phyloP scores from a whole-genome alignment of 1,284 basidiomycete genomes.

The Ustanciosporium gigantosporum region DNA sequence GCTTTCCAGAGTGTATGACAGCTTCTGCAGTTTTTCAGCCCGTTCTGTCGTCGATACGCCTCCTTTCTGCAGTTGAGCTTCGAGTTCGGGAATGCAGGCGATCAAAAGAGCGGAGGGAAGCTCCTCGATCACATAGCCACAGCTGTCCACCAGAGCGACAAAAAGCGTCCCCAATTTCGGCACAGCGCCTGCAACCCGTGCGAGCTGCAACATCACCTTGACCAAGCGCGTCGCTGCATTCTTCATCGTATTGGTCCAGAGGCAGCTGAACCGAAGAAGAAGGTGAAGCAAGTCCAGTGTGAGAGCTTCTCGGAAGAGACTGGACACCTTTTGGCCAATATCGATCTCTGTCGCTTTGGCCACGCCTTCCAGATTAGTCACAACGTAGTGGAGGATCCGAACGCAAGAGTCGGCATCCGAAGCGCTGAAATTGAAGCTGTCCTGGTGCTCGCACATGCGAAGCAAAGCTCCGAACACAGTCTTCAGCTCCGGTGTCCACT shows the following conservation, averaged over 20 bases:
- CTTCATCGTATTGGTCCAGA: slow-evolving; percentile 22
- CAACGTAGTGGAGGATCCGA: slow-evolving; percentile 14
- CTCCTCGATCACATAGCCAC: slow-evolving; percentile 34
- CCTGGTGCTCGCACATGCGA: slow-evolving; percentile 33
- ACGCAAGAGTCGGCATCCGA: slow-evolving; percentile 30
- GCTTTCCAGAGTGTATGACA: slow-evolving; percentile 14
- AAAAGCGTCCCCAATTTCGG: slow-evolving; percentile 7
- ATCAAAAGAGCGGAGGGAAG: slow-evolving; percentile 13
- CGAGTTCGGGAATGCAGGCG: slow-evolving; percentile 8
- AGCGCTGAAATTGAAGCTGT: slow-evolving; percentile 25
- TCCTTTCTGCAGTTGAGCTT: slow-evolving; percentile 6
- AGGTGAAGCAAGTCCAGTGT: slow-evolving; percentile 22
- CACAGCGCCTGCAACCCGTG: slow-evolving; percentile 5
- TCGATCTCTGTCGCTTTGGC: neutral
- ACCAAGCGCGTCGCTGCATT: slow-evolving; percentile 7
- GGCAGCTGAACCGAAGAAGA: slow-evolving; percentile 25
- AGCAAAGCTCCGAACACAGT: slow-evolving; percentile 14
- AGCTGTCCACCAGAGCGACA: slow-evolving; percentile 16
- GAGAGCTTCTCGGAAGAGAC: neutral
- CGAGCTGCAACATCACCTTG: slow-evolving; percentile 13
- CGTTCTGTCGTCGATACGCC: slow-evolving; percentile 13
- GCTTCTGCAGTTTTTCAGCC: slow-evolving; percentile 7
- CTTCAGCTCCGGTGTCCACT: slow-evolving; percentile 3
- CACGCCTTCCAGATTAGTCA: slow-evolving; percentile 8
- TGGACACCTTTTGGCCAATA: neutral